Base-by-base conservation (phyloP, 176 grass and related monocot species). In the Musa acuminata region DNA sequence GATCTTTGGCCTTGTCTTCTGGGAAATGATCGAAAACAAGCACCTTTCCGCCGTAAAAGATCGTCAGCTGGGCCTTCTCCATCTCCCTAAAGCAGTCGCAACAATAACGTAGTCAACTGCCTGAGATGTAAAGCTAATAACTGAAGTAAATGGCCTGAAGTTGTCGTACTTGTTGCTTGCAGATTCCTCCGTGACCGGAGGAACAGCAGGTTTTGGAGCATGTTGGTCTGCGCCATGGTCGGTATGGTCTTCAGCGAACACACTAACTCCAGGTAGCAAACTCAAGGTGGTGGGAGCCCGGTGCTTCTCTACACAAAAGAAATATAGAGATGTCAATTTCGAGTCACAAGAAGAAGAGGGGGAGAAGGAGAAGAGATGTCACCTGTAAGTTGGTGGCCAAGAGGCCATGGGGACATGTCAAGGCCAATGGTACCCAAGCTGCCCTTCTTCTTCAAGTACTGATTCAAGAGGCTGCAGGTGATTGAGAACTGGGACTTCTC, bases 1-100 rank as follows among this genome's bases (percentile, higher is more conserved):
- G 19, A 43, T 80, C 77, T 69, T 85, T 72, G 69, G 84, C 74
- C 82, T 72, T 85, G 62, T 74, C 58, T 8, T 74, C 68, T 0
- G 89, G 83, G 72, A 87, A 87, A 72, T 78, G 83, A 26, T 91
- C 85, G 12, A 87, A 77, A 26, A 87, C 77, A 1, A 83, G 50
- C 69, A 91, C 64, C 69, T 83, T 80, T 43, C 85, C 85, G 19
- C 80, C 85, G 48, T 91, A 91, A 72, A 91, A 91, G 77, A 91
- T 91, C 22, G 89, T 91, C 26, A 91, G 68, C 0, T 75, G 80
- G 4, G 73, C 64, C 58, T 80, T 65, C 51, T 80, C 79, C 43
- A 57, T 26, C 12, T 75, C 83, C 55, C 83, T 83, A 12, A 22
- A 83, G 53, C 26, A 60, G 57, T 62, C 14, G 57, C 57, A 14